Evolutionary conservation across 2,329 filamentous ascomycete species (phyloP).

Genomic region (Fusarium brachygibbosum): DNA sequence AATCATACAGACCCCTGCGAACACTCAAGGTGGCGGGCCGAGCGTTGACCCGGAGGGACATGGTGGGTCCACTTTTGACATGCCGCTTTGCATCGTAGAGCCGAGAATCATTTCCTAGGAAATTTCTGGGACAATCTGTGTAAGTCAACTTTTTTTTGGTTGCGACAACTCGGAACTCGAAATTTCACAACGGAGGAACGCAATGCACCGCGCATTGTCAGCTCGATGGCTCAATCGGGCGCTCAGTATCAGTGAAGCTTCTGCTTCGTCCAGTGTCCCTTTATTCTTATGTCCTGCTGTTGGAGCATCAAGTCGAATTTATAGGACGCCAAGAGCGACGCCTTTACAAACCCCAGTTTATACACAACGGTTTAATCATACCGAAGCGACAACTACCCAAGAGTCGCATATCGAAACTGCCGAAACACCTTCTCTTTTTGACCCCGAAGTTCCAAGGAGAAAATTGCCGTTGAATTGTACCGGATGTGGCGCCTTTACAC

Average conservation of each 20-base stretch:
- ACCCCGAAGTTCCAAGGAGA: constrained; percentile 21
- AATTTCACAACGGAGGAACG: constrained; percentile 10
- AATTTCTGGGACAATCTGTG: constrained; percentile 44
- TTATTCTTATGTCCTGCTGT: constrained; percentile 64
- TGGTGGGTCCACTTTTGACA: constrained; percentile 22
- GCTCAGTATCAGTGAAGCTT: constrained; percentile 58
- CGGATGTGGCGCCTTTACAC: constrained; percentile 75
- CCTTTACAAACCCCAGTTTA: constrained; percentile 30
- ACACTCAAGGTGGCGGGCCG: constrained; percentile 45
- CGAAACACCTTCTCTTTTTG: neutral
- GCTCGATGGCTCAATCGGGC: constrained; percentile 60
- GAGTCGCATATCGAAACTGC: constrained; percentile 1
- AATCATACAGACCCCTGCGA: constrained; percentile 45
- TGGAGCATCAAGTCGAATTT: constrained; percentile 44
- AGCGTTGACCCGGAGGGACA: constrained; percentile 48
- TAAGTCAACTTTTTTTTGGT: constrained; percentile 27
- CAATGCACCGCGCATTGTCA: constrained; percentile 62
- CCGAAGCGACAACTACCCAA: constrained; percentile 37
- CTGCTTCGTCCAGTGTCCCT: constrained; percentile 57
- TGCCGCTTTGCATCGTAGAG: constrained; percentile 25
- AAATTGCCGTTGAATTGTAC: constrained; percentile 69
- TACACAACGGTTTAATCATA: constrained; percentile 49
- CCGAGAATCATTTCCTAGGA: constrained; percentile 34
- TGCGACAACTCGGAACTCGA: constrained; percentile 18
- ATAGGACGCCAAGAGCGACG: constrained; percentile 20